Base-by-base conservation (phyloP, 169 alveolate genomes). In the Eimeria praecox region DNA sequence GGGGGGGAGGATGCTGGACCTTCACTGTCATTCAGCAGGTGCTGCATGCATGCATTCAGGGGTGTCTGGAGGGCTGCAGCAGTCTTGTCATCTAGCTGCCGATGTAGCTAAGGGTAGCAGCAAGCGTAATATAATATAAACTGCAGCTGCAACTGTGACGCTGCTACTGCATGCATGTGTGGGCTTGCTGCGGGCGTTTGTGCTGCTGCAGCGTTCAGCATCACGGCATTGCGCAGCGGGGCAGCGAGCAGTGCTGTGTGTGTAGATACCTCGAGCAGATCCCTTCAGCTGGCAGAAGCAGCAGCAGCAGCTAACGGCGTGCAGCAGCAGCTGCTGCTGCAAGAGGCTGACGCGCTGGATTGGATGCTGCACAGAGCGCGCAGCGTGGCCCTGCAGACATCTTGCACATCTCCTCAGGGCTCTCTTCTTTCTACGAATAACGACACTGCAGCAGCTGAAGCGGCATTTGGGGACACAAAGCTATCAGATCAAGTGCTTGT, bases 11-110 rank as follows among this genome's bases (percentile, higher is more conserved):
- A 42, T 90, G 38, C 52, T 90, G 78, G 95, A 90, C 62, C 90
- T 90, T 33, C 71, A 44, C 40, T 73, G 95, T 46, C 89, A 90
- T 66, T 90, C 95, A 1, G 89, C 90, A 75, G 95, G 95, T 90
- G 22, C 71, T 46, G 91, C 91, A 3, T 30, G 75, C 89, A 42
- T n/a, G n/a, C n/a, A n/a, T n/a, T n/a, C n/a, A n/a, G n/a, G n/a
- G n/a, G n/a, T n/a, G n/a, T n/a, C n/a, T n/a, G n/a, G n/a, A n/a
- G n/a, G n/a, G n/a, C n/a, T 71, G 27, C 54, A 38, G 85, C 85
- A 73, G 85, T 33, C 38, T 27, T 33, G 14, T 27, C 85, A 30
- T 33, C 30, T 3, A 33, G 54, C 85, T 14, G 30, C 85, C 46
- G 85, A 14, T 38, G 85, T 12, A 18, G 52, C 56, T 22, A 38